A percentile compares a stretch with the other conserved stretches of the same genome.
These are phyloP conservation scores for Ammopiptanthus mongolicus DNA, from an alignment of 306 rosid genomes.

Conservation along the genomic window DNA sequence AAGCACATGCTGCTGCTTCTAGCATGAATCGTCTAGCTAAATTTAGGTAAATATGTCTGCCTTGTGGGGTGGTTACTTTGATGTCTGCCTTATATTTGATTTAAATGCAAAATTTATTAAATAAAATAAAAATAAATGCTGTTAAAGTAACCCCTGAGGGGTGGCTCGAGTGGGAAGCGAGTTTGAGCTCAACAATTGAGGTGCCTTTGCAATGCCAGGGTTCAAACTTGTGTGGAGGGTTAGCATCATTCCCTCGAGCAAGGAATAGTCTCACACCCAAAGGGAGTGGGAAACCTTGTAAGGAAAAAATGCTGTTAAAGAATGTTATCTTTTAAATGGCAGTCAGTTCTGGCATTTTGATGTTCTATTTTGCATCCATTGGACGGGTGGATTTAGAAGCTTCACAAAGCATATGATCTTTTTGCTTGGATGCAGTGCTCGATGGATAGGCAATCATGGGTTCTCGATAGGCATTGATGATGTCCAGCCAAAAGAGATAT, in stretches of 20 bases:
- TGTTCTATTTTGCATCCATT: constrained; percentile 7
- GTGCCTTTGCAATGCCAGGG: neutral
- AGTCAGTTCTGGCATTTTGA: constrained; percentile 5
- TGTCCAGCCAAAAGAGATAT: constrained; percentile 70
- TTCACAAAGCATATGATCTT: constrained; percentile 13
- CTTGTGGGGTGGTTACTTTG: constrained; percentile 1
- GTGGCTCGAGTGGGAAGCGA: neutral
- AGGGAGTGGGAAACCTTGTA: neutral
- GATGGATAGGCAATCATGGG: constrained; percentile 97
- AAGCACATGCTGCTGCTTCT: constrained; percentile 86
- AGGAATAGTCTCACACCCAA: neutral
- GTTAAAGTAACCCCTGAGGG: neutral
- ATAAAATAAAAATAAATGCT: neutral
- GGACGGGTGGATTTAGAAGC: constrained; percentile 8
- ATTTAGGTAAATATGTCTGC: constrained; percentile 56
- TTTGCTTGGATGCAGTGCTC: constrained; percentile 65
- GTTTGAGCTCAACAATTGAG: neutral
- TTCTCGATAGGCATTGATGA: constrained; percentile 96
- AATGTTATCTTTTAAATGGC: neutral
- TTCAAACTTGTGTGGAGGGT: neutral
- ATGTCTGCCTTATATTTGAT: neutral
- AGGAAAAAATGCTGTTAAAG: neutral
- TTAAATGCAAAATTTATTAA: neutral
- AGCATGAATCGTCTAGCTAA: constrained; percentile 97
- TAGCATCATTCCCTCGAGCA: neutral